Evolutionary conservation across 108 stramenopile species (phyloP).

Genomic region (Aureococcus anophagefferens): DNA sequence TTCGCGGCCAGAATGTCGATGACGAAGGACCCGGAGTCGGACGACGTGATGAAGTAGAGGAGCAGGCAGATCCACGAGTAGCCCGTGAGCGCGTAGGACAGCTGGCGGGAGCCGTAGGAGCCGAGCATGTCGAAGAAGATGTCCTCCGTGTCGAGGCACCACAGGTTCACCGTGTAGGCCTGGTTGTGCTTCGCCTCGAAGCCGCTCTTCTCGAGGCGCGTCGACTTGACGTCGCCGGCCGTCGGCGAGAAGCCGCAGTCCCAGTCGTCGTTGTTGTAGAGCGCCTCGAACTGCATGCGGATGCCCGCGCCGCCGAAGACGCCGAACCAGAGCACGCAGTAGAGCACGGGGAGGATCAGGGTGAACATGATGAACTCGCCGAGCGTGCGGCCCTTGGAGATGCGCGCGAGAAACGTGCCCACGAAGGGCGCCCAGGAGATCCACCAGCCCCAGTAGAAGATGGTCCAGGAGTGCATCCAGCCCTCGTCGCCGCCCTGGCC

Average conservation of each 20-base stretch:
- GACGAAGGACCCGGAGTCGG: slow-evolving; percentile 57
- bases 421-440: slow-evolving; percentile 57
- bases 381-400: slow-evolving; percentile 48
- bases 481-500: not conserved
- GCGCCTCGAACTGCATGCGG: slow-evolving; percentile 4
- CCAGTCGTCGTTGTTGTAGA: too few species aligned
- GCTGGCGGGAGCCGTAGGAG: not conserved
- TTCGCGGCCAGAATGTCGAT: slow-evolving; percentile 52
- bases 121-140: not conserved
- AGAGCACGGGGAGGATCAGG: slow-evolving; percentile 31
- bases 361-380: slow-evolving; percentile 30
- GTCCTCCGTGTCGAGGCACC: not conserved
- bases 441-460: slow-evolving; percentile 65
- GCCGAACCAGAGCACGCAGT: slow-evolving; percentile 47
- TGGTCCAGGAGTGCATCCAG: slow-evolving; percentile 52
- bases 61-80: not conserved
- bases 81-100: not conserved
- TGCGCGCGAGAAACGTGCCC: slow-evolving; percentile 58
- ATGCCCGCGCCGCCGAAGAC: slow-evolving; percentile 52
- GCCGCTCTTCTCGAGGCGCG: too few species aligned
- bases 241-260: too few species aligned
- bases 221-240: too few species aligned
- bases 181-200: too few species aligned
- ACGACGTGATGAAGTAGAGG: slow-evolving; percentile 54
- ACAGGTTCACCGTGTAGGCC: too few species aligned